Base-by-base conservation (phyloP, 495 filamentous ascomycete species). In the Thermothielavioides terrestris region DNA sequence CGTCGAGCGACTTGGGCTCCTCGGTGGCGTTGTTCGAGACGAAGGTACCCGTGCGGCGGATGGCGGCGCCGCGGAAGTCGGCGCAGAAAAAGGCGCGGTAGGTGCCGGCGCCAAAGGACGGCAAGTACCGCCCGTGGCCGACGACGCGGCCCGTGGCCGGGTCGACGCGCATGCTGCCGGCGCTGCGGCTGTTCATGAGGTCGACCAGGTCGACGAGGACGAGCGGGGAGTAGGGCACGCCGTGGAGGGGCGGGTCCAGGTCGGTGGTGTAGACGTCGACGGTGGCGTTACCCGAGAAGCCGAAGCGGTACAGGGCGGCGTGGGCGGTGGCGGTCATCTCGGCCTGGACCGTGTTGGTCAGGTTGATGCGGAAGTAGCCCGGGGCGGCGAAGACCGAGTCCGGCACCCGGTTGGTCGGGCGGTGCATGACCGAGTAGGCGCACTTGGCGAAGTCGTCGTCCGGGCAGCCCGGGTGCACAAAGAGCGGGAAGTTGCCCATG, bases 401-500 rank as follows among this genome's bases (percentile, higher is more conserved):
- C 15, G 70, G 68, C 11, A 77, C 63, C 52, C 77, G 76, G 2
- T 62, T 21, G 1, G 72, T 59, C 0, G 72, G 68, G 44, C 83
- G 66, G 15, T 72, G 62, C n/a, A 58, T 56, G 26, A 69, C 68
- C 7, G 75, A 69, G 65, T 75, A 89, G 27, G 71, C 65, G 61
- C 85, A 89, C 27, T 76, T 68, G 35, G 77, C 62, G 50, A 79
- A 68, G 49, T 84, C 73, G 51, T 86, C 80, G 15, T 76, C 73
- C 0, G 79, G 74, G 49, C 86, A 90, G 22, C 77, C 69, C 7
- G 80, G 73, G 32, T 85, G 80, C 1, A 80, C 72, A 52, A 89
- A 89, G 0, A 89, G 68, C 0, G 85, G 83, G 55, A 89, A 89
- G 59, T 88, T 86, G 22, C 86, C 86, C 53, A 90, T 58, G 2